These are phyloP conservation scores for Coemansia sp. DNA, from an alignment of 192 early-diverging fungal genomes.

Conservation along the genomic window DNA sequence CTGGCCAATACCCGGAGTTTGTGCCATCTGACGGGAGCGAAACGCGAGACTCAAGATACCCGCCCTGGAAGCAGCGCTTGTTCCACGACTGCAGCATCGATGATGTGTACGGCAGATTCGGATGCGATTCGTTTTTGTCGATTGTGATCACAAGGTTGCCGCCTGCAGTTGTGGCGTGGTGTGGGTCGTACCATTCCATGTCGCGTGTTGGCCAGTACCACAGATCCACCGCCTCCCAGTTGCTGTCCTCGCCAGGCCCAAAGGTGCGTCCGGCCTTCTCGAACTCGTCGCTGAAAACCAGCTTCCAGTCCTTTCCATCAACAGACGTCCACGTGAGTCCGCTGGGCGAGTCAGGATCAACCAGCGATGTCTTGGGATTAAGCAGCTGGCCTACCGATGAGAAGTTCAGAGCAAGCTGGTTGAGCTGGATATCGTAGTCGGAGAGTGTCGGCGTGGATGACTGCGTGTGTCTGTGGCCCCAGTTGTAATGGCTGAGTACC, in stretches of 20 bases:
- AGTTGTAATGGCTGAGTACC: constrained; percentile 51
- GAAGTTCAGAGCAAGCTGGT: constrained; percentile 25
- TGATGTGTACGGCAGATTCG: constrained; percentile 55
- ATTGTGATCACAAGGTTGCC: constrained; percentile 58
- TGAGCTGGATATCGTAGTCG: constrained; percentile 40
- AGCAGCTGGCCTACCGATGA: constrained; percentile 46
- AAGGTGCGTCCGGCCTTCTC: constrained; percentile 58
- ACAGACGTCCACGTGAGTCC: constrained; percentile 43
- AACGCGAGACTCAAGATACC: constrained; percentile 60
- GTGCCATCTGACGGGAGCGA: constrained; percentile 56
- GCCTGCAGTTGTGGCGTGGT: constrained; percentile 50
- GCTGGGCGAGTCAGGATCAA: constrained; percentile 53
- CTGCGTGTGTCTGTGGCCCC: constrained; percentile 34
- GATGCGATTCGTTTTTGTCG: constrained; percentile 46
- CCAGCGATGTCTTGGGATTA: constrained; percentile 30
- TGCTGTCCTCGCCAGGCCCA: constrained; percentile 55
- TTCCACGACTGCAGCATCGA: constrained; percentile 68
- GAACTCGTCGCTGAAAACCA: constrained; percentile 66
- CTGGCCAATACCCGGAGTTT: constrained; percentile 59
- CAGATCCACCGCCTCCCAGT: constrained; percentile 61
- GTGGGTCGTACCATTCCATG: constrained; percentile 59
- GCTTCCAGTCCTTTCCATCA: constrained; percentile 51
- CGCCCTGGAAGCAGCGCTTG: constrained; percentile 65
- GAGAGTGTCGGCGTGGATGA: constrained; percentile 19
- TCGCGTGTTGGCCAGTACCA: constrained; percentile 59